Evolutionary conservation across 2,329 filamentous ascomycete species (phyloP).

Genomic region (Monilinia polystroma): DNA sequence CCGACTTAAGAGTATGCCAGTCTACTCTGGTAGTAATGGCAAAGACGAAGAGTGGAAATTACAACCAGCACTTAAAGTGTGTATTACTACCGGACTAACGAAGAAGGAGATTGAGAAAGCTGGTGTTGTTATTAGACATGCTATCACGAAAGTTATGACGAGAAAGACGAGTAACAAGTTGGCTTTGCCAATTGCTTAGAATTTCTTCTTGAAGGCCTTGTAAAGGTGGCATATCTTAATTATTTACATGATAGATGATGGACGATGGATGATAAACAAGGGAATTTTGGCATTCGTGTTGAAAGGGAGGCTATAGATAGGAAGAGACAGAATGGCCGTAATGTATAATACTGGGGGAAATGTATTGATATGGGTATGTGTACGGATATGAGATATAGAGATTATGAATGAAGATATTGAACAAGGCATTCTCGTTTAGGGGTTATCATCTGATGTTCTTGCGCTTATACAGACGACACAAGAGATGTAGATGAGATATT

Average conservation of each 20-base stretch:
- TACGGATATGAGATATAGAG: background rate
- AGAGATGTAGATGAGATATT: too few relatives aligned
- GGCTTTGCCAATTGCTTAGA: conserved; percentile 41
- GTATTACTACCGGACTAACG: conserved; percentile 79
- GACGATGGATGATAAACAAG: conserved; percentile 1
- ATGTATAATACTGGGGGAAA: conserved; percentile 4
- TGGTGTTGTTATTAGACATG: conserved; percentile 81
- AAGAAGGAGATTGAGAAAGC: conserved; percentile 97
- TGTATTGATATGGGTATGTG: background rate
- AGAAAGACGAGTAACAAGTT: conserved; percentile 55
- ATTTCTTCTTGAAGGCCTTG: background rate
- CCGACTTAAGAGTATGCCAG: conserved; percentile 75
- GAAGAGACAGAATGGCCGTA: background rate
- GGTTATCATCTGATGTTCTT: too few relatives aligned
- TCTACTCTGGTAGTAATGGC: conserved; percentile 59
- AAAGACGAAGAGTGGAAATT: conserved; percentile 69
- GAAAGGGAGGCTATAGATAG: background rate
- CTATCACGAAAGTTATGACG: conserved; percentile 87
- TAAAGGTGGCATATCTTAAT: background rate
- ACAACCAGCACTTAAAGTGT: conserved; percentile 86
- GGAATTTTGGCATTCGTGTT: background rate
- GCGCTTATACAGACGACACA: too few relatives aligned
- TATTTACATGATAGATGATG: conserved; percentile 4
- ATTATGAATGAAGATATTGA: background rate
- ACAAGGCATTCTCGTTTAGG: too few relatives aligned